These are phyloP conservation scores for Phytophthora uliginosa DNA, from an alignment of 352 stramenopile species.

Conservation along the genomic window DNA sequence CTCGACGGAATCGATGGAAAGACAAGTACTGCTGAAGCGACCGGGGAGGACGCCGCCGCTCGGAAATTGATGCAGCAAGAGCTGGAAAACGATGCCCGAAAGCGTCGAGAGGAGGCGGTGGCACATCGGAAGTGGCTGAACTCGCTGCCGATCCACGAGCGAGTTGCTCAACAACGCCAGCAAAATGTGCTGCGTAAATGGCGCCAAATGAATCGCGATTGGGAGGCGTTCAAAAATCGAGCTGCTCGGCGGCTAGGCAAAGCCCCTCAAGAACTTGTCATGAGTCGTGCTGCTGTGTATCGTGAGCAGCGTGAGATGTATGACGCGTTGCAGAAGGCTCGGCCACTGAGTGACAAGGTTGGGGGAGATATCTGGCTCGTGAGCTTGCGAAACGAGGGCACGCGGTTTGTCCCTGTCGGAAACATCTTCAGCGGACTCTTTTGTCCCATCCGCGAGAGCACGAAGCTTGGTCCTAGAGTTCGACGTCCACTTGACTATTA, in stretches of 20 bases:
- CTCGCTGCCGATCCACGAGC: constrained; percentile 78
- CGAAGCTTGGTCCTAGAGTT: constrained; percentile 59
- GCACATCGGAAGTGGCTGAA: constrained; percentile 74
- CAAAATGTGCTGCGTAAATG: constrained; percentile 79
- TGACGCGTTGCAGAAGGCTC: constrained; percentile 89
- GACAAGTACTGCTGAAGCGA: neutral
- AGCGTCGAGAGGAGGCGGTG: constrained; percentile 56
- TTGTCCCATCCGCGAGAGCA: constrained; percentile 87
- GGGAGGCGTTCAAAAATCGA: constrained; percentile 74
- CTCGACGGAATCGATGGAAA: constrained; percentile 18
- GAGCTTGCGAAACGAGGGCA: constrained; percentile 86
- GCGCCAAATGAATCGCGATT: constrained; percentile 75
- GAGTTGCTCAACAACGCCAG: constrained; percentile 69
- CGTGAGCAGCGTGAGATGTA: constrained; percentile 93
- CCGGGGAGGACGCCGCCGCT: constrained; percentile 17
- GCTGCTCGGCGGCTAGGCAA: constrained; percentile 74
- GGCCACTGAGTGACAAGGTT: constrained; percentile 89
- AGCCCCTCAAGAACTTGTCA: constrained; percentile 81
- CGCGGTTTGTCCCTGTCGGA: constrained; percentile 89
- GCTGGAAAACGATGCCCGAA: constrained; percentile 46
- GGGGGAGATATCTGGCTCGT: constrained; percentile 92
- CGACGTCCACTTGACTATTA: constrained; percentile 73
- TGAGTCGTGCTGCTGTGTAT: constrained; percentile 86
- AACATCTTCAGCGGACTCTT: constrained; percentile 95
- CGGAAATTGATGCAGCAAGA: constrained; percentile 38